These are phyloP conservation scores for Carnegiea gigantea DNA, from an alignment of 179 eudicot genomes.

Conservation along the genomic window DNA sequence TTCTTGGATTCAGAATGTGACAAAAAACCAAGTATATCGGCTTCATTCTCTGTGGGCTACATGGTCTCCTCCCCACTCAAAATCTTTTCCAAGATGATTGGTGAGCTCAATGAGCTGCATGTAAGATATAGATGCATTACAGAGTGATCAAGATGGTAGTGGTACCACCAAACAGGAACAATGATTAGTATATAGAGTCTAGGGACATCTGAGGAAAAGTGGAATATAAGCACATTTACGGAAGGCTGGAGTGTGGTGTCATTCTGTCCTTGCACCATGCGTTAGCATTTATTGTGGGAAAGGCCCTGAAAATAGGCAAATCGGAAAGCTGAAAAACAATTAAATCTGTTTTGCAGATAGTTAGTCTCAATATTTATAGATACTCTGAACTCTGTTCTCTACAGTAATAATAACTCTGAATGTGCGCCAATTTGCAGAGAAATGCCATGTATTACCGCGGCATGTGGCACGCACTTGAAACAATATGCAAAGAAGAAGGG, in stretches of 20 bases:
- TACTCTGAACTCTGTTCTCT: not conserved
- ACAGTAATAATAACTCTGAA: slow-evolving; percentile 2
- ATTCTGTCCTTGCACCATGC: not conserved
- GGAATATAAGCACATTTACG: not conserved
- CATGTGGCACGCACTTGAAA: slow-evolving; percentile 68
- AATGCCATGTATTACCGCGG: slow-evolving; percentile 68
- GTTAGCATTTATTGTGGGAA: not conserved
- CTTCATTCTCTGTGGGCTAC: not conserved
- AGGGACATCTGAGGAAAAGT: not conserved
- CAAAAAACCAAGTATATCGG: not conserved
- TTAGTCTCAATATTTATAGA: not conserved
- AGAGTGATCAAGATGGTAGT: not conserved
- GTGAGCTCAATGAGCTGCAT: not conserved
- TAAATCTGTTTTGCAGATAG: not conserved
- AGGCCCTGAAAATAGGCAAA: not conserved
- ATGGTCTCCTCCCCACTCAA: no score
- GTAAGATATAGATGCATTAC: not conserved
- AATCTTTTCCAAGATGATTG: not conserved
- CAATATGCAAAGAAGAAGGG: slow-evolving; percentile 82
- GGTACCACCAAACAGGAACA: not conserved
- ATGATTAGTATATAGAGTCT: not conserved
- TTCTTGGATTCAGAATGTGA: not conserved
- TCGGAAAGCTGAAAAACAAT: not conserved
- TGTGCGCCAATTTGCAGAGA: slow-evolving; percentile 43
- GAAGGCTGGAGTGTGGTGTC: not conserved